These are phyloP conservation scores for Apiotrichum gracile DNA, from an alignment of 1,284 basidiomycete species.

Conservation along the genomic window DNA sequence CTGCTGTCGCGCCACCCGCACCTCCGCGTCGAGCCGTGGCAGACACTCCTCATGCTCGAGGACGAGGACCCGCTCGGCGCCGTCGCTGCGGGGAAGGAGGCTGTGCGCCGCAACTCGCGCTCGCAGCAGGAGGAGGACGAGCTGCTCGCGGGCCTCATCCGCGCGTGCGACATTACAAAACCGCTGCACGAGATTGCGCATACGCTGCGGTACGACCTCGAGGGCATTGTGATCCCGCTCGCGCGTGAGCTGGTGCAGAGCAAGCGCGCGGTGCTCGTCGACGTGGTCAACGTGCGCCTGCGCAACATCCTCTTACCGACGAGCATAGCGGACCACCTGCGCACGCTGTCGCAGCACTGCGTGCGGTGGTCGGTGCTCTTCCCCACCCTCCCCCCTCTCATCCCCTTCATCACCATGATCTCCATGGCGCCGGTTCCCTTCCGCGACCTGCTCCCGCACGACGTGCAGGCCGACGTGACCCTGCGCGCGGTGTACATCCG, in stretches of 20 bases:
- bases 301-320: constrained; percentile 76
- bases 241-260: constrained; percentile 87
- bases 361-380: constrained; percentile 64
- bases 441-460: constrained; percentile 34
- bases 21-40: constrained; percentile 72
- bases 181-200: constrained; percentile 75
- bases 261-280: constrained; percentile 79
- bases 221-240: constrained; percentile 76
- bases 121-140: constrained; percentile 49
- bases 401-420: constrained; percentile 64
- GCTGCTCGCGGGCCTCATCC: constrained; percentile 58
- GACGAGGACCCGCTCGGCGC: constrained; percentile 9
- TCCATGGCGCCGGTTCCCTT: constrained; percentile 66
- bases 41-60: constrained; percentile 68
- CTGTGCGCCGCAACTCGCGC: neutral
- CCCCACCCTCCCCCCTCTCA: constrained; percentile 62
- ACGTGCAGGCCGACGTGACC: constrained; percentile 13
- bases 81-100: neutral
- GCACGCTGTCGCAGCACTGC: constrained; percentile 51
- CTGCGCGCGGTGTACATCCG: constrained; percentile 65
- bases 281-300: constrained; percentile 71
- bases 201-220: constrained; percentile 76
- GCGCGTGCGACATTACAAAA: constrained; percentile 56
- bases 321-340: constrained; percentile 60
- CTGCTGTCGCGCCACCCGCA: constrained; percentile 15